Percentiles rank a stretch among this genome's conserved stretches.
phyloP scores from a whole-genome alignment of 495 filamentous ascomycete species.

The Recurvomyces mirabilis region DNA sequence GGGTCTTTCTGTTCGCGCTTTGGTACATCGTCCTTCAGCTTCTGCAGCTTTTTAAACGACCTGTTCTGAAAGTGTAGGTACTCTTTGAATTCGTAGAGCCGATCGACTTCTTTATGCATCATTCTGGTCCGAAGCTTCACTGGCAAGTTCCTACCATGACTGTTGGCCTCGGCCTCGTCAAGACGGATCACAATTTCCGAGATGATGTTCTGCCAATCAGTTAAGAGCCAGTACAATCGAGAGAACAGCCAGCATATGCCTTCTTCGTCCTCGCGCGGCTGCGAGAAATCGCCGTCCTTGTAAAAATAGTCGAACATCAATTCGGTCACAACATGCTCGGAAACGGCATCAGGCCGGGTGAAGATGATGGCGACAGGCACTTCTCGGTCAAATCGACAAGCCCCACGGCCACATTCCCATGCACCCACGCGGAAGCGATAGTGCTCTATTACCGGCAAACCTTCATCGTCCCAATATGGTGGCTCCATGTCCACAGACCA shows the following conservation, averaged over 20 bases:
- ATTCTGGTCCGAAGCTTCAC: slow-evolving; percentile 19
- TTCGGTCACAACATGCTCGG: slow-evolving; percentile 20
- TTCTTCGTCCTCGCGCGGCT: slow-evolving; percentile 17
- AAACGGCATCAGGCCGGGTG: slow-evolving; percentile 15
- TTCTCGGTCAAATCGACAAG: slow-evolving; percentile 11
- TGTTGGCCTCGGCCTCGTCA: slow-evolving; percentile 21
- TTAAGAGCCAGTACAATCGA: slow-evolving; percentile 20
- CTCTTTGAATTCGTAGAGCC: slow-evolving; percentile 21
- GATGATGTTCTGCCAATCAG: slow-evolving; percentile 25
- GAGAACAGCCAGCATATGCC: slow-evolving; percentile 22
- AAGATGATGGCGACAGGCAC: slow-evolving; percentile 22
- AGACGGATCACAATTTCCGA: slow-evolving; percentile 13
- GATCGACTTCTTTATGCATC: slow-evolving; percentile 19
- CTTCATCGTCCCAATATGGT: slow-evolving; percentile 8
- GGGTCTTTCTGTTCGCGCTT: slow-evolving; percentile 16
- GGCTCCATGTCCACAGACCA: slow-evolving; percentile 20
- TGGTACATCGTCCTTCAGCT: slow-evolving; percentile 14
- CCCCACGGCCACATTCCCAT: slow-evolving; percentile 17
- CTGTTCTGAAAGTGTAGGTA: slow-evolving; percentile 18
- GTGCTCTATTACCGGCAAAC: slow-evolving; percentile 12
- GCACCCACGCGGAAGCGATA: slow-evolving; percentile 22
- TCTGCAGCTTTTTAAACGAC: slow-evolving; percentile 21
- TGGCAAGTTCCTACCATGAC: slow-evolving; percentile 14
- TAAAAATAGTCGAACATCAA: slow-evolving; percentile 17
- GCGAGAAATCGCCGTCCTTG: slow-evolving; percentile 11